Percentiles rank a stretch among this genome's conserved stretches.
These are phyloP conservation scores for Ogataea minuta DNA, from an alignment of 805 yeast genomes.

Conservation along the genomic window DNA sequence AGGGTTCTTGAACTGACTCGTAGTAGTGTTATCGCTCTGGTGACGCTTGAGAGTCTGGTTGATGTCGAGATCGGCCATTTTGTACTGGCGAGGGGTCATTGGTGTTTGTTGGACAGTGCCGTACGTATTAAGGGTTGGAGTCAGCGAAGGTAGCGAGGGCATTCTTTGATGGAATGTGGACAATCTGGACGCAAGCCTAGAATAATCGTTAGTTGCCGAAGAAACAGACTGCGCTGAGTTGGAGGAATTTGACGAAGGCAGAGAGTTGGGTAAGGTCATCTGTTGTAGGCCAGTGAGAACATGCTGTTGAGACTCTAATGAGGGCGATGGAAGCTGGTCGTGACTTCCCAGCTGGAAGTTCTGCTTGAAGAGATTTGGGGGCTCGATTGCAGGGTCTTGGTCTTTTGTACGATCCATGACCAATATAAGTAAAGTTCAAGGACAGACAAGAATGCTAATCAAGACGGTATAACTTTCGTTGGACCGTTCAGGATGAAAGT, in stretches of 20 bases:
- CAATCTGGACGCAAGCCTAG: slow-evolving; percentile 16
- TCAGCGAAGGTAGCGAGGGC: slow-evolving; percentile 22
- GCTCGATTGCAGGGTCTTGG: slow-evolving; percentile 5
- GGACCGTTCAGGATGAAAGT: neutral
- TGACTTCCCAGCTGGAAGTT: slow-evolving; percentile 4
- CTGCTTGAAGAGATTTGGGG: slow-evolving; percentile 3
- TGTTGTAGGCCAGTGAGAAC: slow-evolving; percentile 23
- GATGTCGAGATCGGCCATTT: slow-evolving; percentile 17
- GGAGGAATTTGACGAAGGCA: slow-evolving; percentile 9
- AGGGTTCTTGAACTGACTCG: slow-evolving; percentile 22
- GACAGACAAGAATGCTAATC: neutral
- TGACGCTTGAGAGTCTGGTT: slow-evolving; percentile 20
- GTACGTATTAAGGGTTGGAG: slow-evolving; percentile 10
- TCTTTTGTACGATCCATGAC: slow-evolving; percentile 5
- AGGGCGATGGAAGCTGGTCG: slow-evolving; percentile 8
- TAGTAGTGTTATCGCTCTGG: slow-evolving; percentile 18
- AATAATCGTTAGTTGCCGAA: slow-evolving; percentile 6
- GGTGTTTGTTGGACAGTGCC: slow-evolving; percentile 10
- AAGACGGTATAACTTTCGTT: neutral
- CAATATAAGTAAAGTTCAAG: neutral
- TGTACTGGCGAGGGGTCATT: slow-evolving; percentile 19
- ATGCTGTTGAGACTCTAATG: slow-evolving; percentile 15
- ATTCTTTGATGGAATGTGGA: slow-evolving; percentile 22
- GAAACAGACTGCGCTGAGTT: slow-evolving; percentile 7
- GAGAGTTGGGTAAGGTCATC: slow-evolving; percentile 21